These are phyloP conservation scores for Ophiostoma tasmaniense DNA, from an alignment of 2,329 filamentous ascomycete species.

Conservation along the genomic window DNA sequence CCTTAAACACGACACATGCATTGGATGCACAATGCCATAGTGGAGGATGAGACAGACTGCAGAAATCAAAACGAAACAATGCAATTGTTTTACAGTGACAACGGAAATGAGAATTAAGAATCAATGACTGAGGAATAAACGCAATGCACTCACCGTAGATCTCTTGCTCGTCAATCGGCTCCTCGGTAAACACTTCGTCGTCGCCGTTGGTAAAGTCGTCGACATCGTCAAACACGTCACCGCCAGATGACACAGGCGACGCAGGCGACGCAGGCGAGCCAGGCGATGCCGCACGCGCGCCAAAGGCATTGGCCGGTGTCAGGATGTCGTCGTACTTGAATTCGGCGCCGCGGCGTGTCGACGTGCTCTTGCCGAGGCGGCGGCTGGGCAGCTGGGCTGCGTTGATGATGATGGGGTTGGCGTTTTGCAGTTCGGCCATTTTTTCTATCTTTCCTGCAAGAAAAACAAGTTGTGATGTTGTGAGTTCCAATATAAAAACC, in stretches of 20 bases:
- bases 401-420: slow-evolving; percentile 88
- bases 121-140: not conserved
- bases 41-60: not conserved
- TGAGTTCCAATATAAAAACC: not conserved
- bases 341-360: slow-evolving; percentile 39
- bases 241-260: slow-evolving; percentile 30
- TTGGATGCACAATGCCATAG: not conserved
- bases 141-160: slow-evolving; percentile 64
- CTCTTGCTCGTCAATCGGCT: slow-evolving; percentile 93
- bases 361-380: slow-evolving; percentile 43
- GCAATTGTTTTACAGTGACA: not conserved
- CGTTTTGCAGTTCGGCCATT: slow-evolving; percentile 55
- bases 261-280: slow-evolving; percentile 29
- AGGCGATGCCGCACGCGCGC: slow-evolving; percentile 16
- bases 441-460: no score
- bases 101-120: no score
- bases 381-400: slow-evolving; percentile 81
- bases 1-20: not conserved
- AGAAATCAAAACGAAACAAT: not conserved
- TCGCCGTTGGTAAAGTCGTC: slow-evolving; percentile 18
- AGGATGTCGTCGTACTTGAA: slow-evolving; percentile 41
- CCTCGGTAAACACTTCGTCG: slow-evolving; percentile 52
- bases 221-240: slow-evolving; percentile 22
- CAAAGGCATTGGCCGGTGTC: slow-evolving; percentile 24
- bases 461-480: not conserved